These are phyloP conservation scores for Cyberlindnera galapagoensis DNA, from an alignment of 805 yeast genomes.

Conservation along the genomic window DNA sequence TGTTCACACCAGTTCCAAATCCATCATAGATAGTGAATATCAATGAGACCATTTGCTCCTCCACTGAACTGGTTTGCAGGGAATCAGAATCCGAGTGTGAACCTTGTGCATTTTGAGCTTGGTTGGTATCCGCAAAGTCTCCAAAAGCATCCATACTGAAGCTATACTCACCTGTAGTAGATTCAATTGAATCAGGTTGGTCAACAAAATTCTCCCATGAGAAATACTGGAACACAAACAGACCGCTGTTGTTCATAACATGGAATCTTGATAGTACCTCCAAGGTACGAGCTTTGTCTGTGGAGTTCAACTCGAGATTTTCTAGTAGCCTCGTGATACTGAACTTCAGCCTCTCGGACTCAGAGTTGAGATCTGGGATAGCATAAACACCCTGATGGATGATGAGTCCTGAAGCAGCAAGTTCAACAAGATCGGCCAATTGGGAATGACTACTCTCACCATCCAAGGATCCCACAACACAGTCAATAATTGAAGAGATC, in stretches of 20 bases:
- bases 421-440: constrained; percentile 1
- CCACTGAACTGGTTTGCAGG: too few relatives aligned
- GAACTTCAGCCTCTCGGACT: constrained; percentile 16
- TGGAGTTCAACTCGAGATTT: constrained; percentile 1
- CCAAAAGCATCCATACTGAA: constrained; percentile 12
- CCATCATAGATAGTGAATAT: too few relatives aligned
- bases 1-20: too few relatives aligned
- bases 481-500: too few relatives aligned
- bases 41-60: too few relatives aligned
- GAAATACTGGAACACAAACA: constrained; percentile 15
- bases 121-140: constrained; percentile 19
- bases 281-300: constrained; percentile 2
- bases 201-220: constrained; percentile 1
- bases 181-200: not conserved
- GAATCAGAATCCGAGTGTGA: too few relatives aligned
- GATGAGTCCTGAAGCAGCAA: constrained; percentile 7
- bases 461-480: too few relatives aligned
- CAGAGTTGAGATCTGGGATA: constrained; percentile 7
- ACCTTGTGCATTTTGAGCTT: too few relatives aligned
- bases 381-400: constrained; percentile 13
- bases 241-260: constrained; percentile 11
- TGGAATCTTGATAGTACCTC: constrained; percentile 4
- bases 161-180: not conserved
- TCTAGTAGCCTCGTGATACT: constrained; percentile 12
- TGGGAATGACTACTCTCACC: not conserved